Percentiles rank a stretch among this genome's conserved stretches.
Evolutionary conservation across 1,284 basidiomycete genomes (phyloP).

Genomic region (Sparassis latifolia): DNA sequence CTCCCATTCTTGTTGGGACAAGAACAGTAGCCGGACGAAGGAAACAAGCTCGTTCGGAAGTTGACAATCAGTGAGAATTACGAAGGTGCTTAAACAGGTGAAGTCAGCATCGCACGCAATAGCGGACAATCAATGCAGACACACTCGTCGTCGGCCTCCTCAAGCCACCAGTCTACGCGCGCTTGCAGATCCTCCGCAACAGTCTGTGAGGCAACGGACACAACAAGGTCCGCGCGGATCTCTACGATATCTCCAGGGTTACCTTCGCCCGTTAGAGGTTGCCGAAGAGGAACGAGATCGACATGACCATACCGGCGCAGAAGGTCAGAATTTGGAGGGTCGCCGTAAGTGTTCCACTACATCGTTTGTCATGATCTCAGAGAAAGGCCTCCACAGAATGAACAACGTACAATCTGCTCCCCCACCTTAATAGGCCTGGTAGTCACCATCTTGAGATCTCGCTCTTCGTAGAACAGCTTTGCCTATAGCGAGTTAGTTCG

Average conservation of each 20-base stretch:
- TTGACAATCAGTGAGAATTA: slow-evolving; percentile 49
- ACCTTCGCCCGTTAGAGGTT: slow-evolving; percentile 34
- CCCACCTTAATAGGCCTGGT: slow-evolving; percentile 73
- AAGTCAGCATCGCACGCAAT: not conserved
- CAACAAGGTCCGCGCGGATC: slow-evolving; percentile 73
- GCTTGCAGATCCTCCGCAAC: slow-evolving; percentile 32
- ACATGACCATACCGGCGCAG: slow-evolving; percentile 93
- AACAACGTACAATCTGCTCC: slow-evolving; percentile 76
- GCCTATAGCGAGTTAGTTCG: slow-evolving; percentile 42
- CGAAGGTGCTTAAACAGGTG: slow-evolving; percentile 44
- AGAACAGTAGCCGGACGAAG: slow-evolving; percentile 64
- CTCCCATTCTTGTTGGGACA: slow-evolving; percentile 58
- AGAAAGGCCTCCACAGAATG: not conserved
- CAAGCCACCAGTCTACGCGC: slow-evolving; percentile 87
- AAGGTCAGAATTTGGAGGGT: slow-evolving; percentile 92
- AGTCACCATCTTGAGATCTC: slow-evolving; percentile 73
- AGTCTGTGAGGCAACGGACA: slow-evolving; percentile 38
- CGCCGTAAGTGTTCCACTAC: slow-evolving; percentile 94
- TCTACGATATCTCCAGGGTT: slow-evolving; percentile 90
- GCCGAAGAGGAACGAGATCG: slow-evolving; percentile 60
- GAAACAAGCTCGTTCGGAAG: slow-evolving; percentile 64
- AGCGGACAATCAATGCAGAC: slow-evolving; percentile 18
- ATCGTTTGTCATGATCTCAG: not conserved
- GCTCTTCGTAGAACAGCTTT: slow-evolving; percentile 77
- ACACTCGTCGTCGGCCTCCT: slow-evolving; percentile 87